phyloP scores from a whole-genome alignment of 257 asterid species.

The Lantana camara region DNA sequence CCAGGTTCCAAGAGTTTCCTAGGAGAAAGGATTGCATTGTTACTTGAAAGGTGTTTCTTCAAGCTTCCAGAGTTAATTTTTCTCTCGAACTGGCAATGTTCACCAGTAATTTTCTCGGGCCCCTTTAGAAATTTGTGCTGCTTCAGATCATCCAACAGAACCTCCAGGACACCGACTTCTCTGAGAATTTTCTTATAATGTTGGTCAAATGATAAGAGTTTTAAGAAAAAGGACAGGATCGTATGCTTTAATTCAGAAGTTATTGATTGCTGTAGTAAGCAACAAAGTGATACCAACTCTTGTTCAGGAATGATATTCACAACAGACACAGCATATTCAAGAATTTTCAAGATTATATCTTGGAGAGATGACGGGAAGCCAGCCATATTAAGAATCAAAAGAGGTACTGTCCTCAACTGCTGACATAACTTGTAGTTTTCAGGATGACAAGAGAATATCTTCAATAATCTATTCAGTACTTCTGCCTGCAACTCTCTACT shows the following conservation, averaged over 20 bases:
- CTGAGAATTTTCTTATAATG: conserved; percentile 93
- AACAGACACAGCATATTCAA: conserved; percentile 94
- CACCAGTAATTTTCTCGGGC: conserved; percentile 59
- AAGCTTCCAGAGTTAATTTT: conserved; percentile 77
- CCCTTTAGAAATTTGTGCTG: conserved; percentile 79
- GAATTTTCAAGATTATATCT: conserved; percentile 94
- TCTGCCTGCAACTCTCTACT: conserved; percentile 87
- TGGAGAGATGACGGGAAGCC: conserved; percentile 83
- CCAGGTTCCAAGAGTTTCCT: conserved; percentile 83
- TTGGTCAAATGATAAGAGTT: conserved; percentile 93
- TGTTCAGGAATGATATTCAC: conserved; percentile 96
- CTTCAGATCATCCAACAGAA: conserved; percentile 92
- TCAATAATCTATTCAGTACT: conserved; percentile 91
- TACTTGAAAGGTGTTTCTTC: conserved; percentile 74
- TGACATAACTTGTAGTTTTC: conserved; percentile 95
- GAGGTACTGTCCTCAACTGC: conserved; percentile 93
- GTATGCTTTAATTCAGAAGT: conserved; percentile 80
- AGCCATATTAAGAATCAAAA: conserved; percentile 93
- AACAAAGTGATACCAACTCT: conserved; percentile 95
- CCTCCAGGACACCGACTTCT: conserved; percentile 97
- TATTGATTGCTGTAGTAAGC: conserved; percentile 91
- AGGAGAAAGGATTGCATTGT: conserved; percentile 88
- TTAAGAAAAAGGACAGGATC: conserved; percentile 86
- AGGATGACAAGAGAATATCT: conserved; percentile 90
- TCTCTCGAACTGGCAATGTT: conserved; percentile 56